phyloP scores from a whole-genome alignment of 768 basidiomycete species.

The Naganishia onofrii region DNA sequence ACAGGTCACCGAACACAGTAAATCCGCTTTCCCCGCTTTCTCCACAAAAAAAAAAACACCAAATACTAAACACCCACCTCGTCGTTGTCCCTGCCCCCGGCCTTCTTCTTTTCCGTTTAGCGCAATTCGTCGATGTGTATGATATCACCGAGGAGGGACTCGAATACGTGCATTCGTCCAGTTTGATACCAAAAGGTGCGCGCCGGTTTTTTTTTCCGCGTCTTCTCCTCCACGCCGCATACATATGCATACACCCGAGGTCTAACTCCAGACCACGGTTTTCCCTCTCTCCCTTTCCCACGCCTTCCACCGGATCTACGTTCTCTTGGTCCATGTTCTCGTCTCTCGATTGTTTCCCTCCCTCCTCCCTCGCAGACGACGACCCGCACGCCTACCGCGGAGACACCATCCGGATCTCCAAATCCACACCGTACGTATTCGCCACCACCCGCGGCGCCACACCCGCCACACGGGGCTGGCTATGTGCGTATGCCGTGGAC shows the following conservation, averaged over 20 bases:
- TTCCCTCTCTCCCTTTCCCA: not conserved
- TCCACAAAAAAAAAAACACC: no score
- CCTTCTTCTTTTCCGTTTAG: conserved; percentile 25
- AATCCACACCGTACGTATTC: conserved; percentile 34
- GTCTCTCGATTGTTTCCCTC: no score
- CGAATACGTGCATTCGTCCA: conserved; percentile 35
- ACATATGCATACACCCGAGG: no score
- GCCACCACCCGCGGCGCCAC: conserved; percentile 44
- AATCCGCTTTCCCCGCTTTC: not conserved
- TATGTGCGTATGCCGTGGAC: conserved; percentile 36
- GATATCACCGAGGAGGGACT: conserved; percentile 27
- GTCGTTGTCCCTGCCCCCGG: no score
- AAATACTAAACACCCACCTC: no score
- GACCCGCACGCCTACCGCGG: conserved; percentile 38
- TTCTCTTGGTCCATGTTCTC: no score
- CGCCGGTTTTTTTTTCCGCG: no score
- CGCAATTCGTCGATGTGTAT: conserved; percentile 44
- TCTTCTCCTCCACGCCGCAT: no score
- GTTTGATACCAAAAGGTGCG: conserved; percentile 39
- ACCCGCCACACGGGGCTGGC: conserved; percentile 31
- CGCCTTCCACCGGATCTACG: no score
- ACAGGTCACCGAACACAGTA: conserved; percentile 44
- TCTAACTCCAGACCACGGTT: conserved; percentile 7
- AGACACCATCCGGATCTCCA: conserved; percentile 43
- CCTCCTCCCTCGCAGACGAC: conserved; percentile 15